Conservation (phyloP, 2,329 filamentous ascomycete species). For the Penicillium sp. region DNA sequence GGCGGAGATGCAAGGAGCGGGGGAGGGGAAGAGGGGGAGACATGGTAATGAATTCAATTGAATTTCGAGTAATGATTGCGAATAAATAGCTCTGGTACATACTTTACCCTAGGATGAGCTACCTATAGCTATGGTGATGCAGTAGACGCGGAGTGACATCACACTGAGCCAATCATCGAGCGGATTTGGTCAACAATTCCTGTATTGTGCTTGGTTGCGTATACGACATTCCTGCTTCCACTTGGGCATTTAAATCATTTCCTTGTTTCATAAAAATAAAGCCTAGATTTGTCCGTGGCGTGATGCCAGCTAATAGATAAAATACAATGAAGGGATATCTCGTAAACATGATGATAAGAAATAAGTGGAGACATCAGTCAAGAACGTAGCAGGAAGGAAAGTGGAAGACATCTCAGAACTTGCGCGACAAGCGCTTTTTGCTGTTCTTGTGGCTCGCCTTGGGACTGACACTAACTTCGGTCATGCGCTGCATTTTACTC, state of each 20-base stretch:
- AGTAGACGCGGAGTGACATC: constrained; percentile 17
- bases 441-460: constrained; percentile 13
- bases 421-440: constrained; percentile 12
- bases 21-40: constrained; percentile 1
- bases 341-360: not conserved
- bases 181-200: constrained; percentile 14
- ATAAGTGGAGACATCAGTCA: not conserved
- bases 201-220: constrained; percentile 2
- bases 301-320: not conserved
- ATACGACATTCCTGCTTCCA: not conserved
- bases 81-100: not conserved
- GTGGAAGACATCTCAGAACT: not conserved
- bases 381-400: not conserved
- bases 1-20: constrained; percentile 13
- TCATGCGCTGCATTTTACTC: constrained; percentile 13
- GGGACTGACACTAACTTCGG: constrained; percentile 22
- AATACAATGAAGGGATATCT: constrained; percentile 4
- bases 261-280: not conserved
- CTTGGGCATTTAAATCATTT: not conserved
- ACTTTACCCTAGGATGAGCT: not conserved
- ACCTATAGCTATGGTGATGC: not conserved
- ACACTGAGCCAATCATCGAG: constrained; percentile 17
- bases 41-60: not conserved
- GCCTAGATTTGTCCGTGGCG: not conserved
- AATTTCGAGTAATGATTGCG: not conserved